Base-by-base conservation (phyloP, 768 basidiomycete genomes). In the Paxillus involutus region DNA sequence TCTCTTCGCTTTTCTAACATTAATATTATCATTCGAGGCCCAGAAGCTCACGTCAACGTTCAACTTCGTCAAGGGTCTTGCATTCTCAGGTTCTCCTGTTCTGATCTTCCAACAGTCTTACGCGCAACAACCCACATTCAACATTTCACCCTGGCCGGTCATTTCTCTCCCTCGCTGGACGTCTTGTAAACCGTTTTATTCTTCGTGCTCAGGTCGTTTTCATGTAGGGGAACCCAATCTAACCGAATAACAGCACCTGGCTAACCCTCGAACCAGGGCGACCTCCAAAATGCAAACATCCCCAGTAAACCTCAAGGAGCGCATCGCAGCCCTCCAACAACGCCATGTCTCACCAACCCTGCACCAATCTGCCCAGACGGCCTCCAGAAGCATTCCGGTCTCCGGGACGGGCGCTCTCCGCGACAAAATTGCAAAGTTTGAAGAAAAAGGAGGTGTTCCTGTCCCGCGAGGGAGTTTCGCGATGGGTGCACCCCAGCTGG, bases 261-360 rank as follows among this genome's bases (percentile, higher is more conserved):
- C 63, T 71, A 49, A 71, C 63, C 33, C 41, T 49, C 14, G 14
- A 16, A 44, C 45, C 53, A 71, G 68, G 65, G 62, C 68, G 24
- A 48, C 64, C 47, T 58, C 68, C 44, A 64, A 64, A 63, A 56
- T 59, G 12, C 53, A 64, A 41, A 59, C 66, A 33, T 57, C 66
- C 0, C 67, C 67, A 45, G 75, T 73, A 48, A 88, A 86, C 67
- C 81, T 91, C 64, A 90, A 85, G 71, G 89, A 91, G 61, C 86
- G 90, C 50, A 91, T 92, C 58, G 90, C 90, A 16, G 89, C 89
- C 26, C 75, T 92, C 46, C 83, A 92, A 66, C 88, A 89, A 60
- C 79, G 81, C 59, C 65, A 56, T 39, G 56, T 60, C 51, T 49
- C 67, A 51, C 56, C 62, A 59, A 56, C 52, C 51, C 68, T 62